phyloP scores from a whole-genome alignment of 163 green algal species.

The Scenedesmus sp. region DNA sequence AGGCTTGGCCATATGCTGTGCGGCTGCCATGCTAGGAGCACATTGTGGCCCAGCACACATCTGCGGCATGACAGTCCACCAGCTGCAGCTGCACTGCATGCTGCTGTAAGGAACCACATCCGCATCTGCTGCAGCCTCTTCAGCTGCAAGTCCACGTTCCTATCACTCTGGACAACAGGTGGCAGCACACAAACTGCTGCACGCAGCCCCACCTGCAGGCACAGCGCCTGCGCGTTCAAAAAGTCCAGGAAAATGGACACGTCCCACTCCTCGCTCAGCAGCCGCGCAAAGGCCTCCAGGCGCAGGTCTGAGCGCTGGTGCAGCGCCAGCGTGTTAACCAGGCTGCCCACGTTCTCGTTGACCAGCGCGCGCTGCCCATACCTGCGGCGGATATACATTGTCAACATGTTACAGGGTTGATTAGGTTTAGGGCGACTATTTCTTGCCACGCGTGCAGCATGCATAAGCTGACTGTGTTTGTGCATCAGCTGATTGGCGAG shows the following conservation, averaged over 20 bases:
- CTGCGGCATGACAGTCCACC: no score
- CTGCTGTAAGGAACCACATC: no score
- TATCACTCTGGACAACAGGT: neutral
- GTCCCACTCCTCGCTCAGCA: conserved; percentile 71
- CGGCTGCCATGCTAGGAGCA: no score
- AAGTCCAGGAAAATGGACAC: conserved; percentile 68
- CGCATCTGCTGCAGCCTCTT: neutral
- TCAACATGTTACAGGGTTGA: no score
- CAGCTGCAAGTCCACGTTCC: neutral
- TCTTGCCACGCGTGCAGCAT: no score
- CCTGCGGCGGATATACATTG: neutral
- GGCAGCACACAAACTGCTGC: neutral
- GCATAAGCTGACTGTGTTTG: no score
- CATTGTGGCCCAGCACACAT: no score
- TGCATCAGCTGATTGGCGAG: no score
- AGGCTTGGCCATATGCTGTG: no score
- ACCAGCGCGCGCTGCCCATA: conserved; percentile 59
- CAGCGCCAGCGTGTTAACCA: conserved; percentile 70
- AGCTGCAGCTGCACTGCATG: no score
- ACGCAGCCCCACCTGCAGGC: conserved; percentile 51
- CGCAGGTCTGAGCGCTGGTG: conserved; percentile 58
- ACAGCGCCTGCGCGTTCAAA: conserved; percentile 54
- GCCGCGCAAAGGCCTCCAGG: conserved; percentile 64
- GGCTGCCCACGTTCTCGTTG: conserved; percentile 61
- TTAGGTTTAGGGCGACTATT: no score